Percentiles rank a stretch among this genome's conserved stretches.
These are phyloP conservation scores for Paramecium octaurelia DNA, from an alignment of 73 alveolate genomes.

Conservation along the genomic window DNA sequence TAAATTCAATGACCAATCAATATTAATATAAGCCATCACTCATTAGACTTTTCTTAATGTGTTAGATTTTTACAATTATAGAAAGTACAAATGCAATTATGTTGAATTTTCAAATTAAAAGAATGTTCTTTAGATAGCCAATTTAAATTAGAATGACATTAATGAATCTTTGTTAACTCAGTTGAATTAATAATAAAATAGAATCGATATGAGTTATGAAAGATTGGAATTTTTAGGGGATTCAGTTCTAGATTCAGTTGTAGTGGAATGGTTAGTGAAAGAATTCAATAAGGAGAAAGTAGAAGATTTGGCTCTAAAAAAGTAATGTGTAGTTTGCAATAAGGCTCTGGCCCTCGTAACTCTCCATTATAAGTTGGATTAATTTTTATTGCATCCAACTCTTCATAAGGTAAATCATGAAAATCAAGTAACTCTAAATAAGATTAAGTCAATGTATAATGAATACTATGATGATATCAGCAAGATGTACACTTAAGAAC, in stretches of 20 bases:
- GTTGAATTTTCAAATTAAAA: background rate
- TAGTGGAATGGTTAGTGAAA: constrained; percentile 37
- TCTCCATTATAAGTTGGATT: background rate
- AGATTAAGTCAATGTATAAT: background rate
- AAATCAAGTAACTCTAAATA: background rate
- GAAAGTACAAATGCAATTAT: background rate
- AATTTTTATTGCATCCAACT: background rate
- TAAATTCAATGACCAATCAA: background rate
- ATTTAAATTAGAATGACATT: background rate
- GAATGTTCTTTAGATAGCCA: background rate
- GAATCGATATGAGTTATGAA: constrained; percentile 51
- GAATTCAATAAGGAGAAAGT: background rate
- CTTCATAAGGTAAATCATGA: background rate
- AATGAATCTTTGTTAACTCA: background rate
- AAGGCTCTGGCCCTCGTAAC: constrained; percentile 27
- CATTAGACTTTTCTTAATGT: background rate
- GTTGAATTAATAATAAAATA: background rate
- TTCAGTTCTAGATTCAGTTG: constrained; percentile 58
- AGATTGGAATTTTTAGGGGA: constrained; percentile 66
- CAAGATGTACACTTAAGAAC: background rate
- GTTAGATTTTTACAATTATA: background rate
- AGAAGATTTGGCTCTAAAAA: constrained; percentile 25
- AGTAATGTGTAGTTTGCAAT: constrained; percentile 37
- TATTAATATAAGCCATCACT: background rate
- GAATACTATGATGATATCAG: constrained; percentile 33